These are phyloP conservation scores for Carallia pectinifolia DNA, from an alignment of 345 rosid species.

Conservation along the genomic window DNA sequence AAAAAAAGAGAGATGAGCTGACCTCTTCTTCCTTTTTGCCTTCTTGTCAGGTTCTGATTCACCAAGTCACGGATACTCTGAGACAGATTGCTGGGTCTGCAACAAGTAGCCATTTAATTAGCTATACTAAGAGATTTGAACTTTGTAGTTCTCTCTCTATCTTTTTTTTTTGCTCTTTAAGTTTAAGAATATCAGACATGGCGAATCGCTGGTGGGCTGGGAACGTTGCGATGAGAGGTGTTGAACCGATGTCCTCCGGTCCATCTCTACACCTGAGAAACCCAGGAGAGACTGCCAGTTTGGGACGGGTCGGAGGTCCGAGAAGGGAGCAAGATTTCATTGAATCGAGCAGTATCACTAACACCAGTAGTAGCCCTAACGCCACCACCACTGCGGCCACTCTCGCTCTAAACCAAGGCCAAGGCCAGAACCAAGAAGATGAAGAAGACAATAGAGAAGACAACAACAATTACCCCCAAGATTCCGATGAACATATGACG, in stretches of 20 bases:
- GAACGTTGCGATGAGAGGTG: conserved; percentile 63
- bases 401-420: conserved; percentile 20
- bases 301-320: conserved; percentile 41
- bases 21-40: not conserved
- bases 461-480: conserved; percentile 19
- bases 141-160: too few relatives aligned
- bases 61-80: not conserved
- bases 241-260: conserved; percentile 48
- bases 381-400: conserved; percentile 26
- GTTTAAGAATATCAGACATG: conserved; percentile 33
- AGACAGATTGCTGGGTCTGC: not conserved
- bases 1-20: not conserved
- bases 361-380: conserved; percentile 33
- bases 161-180: not conserved
- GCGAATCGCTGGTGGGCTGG: conserved; percentile 92
- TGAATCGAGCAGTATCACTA: conserved; percentile 16
- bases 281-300: conserved; percentile 27
- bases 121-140: too few relatives aligned
- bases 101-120: too few relatives aligned
- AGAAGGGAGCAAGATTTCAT: conserved; percentile 60
- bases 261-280: conserved; percentile 49
- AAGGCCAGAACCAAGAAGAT: conserved; percentile 40
- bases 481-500: conserved; percentile 26
- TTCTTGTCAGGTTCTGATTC: conserved; percentile 9
- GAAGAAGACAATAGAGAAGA: conserved; percentile 47